Evolutionary conservation across 306 rosid species (phyloP).

Genomic region (Calophaca sinica): DNA sequence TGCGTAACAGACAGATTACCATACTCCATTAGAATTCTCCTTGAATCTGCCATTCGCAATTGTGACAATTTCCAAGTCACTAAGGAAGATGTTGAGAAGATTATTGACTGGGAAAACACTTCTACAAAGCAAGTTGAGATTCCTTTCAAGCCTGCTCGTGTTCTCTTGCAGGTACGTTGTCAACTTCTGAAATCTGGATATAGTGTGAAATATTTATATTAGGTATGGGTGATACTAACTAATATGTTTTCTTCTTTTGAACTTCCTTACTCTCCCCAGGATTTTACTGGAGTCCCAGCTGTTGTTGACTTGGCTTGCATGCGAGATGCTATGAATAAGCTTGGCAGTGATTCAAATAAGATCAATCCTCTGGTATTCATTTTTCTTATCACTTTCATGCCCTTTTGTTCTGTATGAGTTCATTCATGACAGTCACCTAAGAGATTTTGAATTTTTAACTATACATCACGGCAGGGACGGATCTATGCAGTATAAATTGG

Average conservation of each 20-base stretch:
- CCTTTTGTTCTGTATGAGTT: constrained; percentile 29
- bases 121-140: constrained; percentile 85
- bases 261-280: constrained; percentile 55
- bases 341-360: constrained; percentile 89
- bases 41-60: constrained; percentile 83
- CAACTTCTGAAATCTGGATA: constrained; percentile 19
- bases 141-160: constrained; percentile 97
- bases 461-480: background rate
- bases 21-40: constrained; percentile 76
- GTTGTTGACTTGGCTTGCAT: constrained; percentile 95
- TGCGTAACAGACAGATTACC: constrained; percentile 74
- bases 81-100: constrained; percentile 95
- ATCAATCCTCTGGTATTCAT: constrained; percentile 86
- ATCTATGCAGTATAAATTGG: too few relatives aligned
- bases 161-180: constrained; percentile 78
- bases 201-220: constrained; percentile 6
- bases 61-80: constrained; percentile 90
- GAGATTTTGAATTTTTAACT: constrained; percentile 15
- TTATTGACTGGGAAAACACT: constrained; percentile 82
- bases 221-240: constrained; percentile 9
- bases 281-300: constrained; percentile 93
- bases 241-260: constrained; percentile 26
- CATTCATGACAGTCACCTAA: constrained; percentile 12
- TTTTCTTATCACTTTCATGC: constrained; percentile 13
- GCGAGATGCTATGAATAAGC: constrained; percentile 97